Evolutionary conservation across 75 land plant genomes (phyloP), one percentile per base, ranked within the genome.

Genomic region (Larix kaempferi): DNA sequence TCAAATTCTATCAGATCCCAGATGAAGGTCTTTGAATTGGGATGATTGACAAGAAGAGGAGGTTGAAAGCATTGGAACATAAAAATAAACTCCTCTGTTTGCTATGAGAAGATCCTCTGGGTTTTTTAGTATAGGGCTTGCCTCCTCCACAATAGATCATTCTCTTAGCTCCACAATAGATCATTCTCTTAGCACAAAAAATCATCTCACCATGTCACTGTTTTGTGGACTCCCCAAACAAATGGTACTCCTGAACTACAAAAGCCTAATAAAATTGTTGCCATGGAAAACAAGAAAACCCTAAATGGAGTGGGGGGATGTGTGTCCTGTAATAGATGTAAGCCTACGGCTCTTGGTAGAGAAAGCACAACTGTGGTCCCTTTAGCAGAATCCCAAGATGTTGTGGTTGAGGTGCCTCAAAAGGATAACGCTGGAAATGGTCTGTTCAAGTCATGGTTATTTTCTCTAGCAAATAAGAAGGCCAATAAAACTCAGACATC

Each of bases 361-460:
- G 85, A 86, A 64, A 39, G 71, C 19, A 85, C 56, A 54, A 62
- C 55, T 26, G 54, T 67, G 22, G 82, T 80, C 17, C 83, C 88
- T 3, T 64, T 80, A 74, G 78, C 81, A 61, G 84, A 84, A 37
- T 76, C 84, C 22, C 82, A 86, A 13, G 29, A 73, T 5, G 71
- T n/a, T n/a, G n/a, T 77, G 0, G 15, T 26, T 16, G 79, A 79
- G 15, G 57, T 80, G 7, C 77, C 73, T 16, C 78, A 82, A 6
- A 85, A 86, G 61, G 85, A 29, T 72, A 74, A 61, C 52, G 76
- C 19, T 55, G 25, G 33, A 4, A 55, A 79, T 33, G 39, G 39
- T 52, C 78, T 74, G 41, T 80, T 56, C 21, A 59, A 88, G 3
- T 86, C 90, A 12, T 82, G 92, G 90, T 57, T 90, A 71, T 83